These are phyloP conservation scores for Xylaria sp. DNA, from an alignment of 2,329 filamentous ascomycete species.

Conservation along the genomic window DNA sequence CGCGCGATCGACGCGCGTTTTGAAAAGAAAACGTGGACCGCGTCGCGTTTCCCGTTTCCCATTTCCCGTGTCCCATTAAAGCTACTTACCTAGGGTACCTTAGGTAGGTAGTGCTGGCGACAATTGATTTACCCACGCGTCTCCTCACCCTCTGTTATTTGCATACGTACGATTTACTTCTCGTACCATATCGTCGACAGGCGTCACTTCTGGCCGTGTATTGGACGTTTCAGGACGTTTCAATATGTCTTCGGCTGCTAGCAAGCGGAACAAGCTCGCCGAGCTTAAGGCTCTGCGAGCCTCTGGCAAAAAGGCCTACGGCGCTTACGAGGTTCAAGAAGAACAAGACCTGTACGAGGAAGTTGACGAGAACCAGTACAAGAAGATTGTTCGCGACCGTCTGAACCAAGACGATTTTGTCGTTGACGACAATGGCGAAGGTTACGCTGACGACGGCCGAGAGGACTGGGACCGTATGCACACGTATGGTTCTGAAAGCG, in stretches of 20 bases:
- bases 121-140: constrained; percentile 15
- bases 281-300: constrained; percentile 83
- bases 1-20: constrained; percentile 30
- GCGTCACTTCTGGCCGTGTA: background rate
- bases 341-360: constrained; percentile 89
- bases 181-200: constrained; percentile 3
- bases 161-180: constrained; percentile 15
- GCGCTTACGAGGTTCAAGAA: constrained; percentile 84
- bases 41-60: constrained; percentile 32
- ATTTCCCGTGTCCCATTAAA: constrained; percentile 14
- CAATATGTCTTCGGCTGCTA: constrained; percentile 46
- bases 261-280: constrained; percentile 61
- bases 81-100: too few relatives aligned
- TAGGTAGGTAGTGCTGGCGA: too few relatives aligned
- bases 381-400: constrained; percentile 87
- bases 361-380: constrained; percentile 95
- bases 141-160: constrained; percentile 5
- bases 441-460: constrained; percentile 93
- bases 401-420: constrained; percentile 97
- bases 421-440: constrained; percentile 96
- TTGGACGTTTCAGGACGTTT: constrained; percentile 29
- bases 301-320: constrained; percentile 88
- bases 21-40: constrained; percentile 22
- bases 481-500: constrained; percentile 72
- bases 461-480: constrained; percentile 86